Evolutionary conservation across 2,329 filamentous ascomycete genomes (phyloP), one percentile per base, ranked within the genome.

Genomic region (Orbilia ellipsospora): DNA sequence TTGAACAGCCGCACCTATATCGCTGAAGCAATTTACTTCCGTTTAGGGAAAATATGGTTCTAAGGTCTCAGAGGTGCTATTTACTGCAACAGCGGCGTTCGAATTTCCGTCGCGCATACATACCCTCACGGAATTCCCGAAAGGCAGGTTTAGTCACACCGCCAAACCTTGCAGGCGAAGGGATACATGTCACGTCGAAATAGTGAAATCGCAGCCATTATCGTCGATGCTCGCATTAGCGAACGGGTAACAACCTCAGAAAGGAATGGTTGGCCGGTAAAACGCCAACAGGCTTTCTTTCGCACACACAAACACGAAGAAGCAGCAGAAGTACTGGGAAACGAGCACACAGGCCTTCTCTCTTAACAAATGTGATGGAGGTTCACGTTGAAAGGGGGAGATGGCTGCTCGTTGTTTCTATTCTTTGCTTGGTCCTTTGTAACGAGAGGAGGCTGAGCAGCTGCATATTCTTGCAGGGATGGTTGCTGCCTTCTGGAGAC

Each of bases 221-320:
- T 67, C 23, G 28, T 42, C 31, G 56, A 54, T 42, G 23, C 69
- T 55, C 62, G 57, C 63, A 67, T 74, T 67, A 61, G 70, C 51
- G 63, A 60, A 74, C 70, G 70, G 70, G 70, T 73, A 68, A 74
- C 23, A 44, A 62, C 70, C 70, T 68, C 31, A 74, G 70, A 74
- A 74, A 28, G 70, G 63, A 74, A 67, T 67, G 63, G 56, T 20
- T 62, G 28, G 16, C 63, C 63, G 63, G 57, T 26, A 45, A 61
- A 57, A 52, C 42, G 45, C 42, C 66, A 59, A 3, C 16, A 42
- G 31, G 7, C 54, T 16, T 15, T n/a, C 40, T 57, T 28, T 20
- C 20, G 57, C 45, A 50, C 31, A 15, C 56, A 62, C 61, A 61
- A 68, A 68, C 44, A 31, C 36, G 63, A 15, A 60, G 60, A 60